Percentiles rank a stretch among this genome's conserved stretches.
Conservation (phyloP, 176 grass and related monocot species). For the Hsuehochloa calcarea region DNA sequence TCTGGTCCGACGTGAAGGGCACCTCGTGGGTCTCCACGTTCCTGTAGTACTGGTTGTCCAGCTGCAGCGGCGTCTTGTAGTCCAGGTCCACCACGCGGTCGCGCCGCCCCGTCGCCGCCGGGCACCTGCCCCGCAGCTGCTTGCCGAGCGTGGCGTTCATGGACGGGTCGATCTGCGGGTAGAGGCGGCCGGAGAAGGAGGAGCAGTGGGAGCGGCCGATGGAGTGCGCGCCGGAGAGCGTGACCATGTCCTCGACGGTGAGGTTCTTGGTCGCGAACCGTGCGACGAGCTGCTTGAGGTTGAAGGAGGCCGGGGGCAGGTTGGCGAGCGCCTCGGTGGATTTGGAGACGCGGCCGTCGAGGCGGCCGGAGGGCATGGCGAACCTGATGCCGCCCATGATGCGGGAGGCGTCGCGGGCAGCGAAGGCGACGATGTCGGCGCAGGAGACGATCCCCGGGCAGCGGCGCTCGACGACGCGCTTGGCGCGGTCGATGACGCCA, state of each 20-base stretch:
- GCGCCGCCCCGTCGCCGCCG: not conserved
- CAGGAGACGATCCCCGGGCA: constrained; percentile 61
- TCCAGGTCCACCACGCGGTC: constrained; percentile 40
- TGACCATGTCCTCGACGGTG: constrained; percentile 49
- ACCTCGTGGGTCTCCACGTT: constrained; percentile 43
- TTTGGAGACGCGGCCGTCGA: constrained; percentile 23
- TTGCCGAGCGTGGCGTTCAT: constrained; percentile 5
- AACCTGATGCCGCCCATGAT: too few relatives aligned
- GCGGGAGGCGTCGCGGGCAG: not conserved
- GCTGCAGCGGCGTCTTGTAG: constrained; percentile 33
- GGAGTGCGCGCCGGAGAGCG: constrained; percentile 63
- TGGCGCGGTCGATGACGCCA: constrained; percentile 45
- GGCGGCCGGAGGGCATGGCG: constrained; percentile 27
- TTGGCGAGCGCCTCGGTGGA: not conserved
- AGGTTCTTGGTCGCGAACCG: constrained; percentile 51
- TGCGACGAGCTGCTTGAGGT: constrained; percentile 6
- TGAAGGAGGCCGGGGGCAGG: constrained; percentile 40
- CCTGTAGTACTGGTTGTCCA: constrained; percentile 51
- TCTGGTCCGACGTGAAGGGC: constrained; percentile 44
- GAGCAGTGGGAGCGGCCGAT: constrained; percentile 70
- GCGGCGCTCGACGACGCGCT: constrained; percentile 38
- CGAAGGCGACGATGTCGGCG: constrained; percentile 72
- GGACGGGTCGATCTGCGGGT: constrained; percentile 15
- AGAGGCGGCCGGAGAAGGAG: constrained; percentile 41
- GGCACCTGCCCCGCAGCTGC: constrained; percentile 1